Base-by-base conservation (phyloP, 2,329 filamentous ascomycete species). In the Sordariomycetes sp. region DNA sequence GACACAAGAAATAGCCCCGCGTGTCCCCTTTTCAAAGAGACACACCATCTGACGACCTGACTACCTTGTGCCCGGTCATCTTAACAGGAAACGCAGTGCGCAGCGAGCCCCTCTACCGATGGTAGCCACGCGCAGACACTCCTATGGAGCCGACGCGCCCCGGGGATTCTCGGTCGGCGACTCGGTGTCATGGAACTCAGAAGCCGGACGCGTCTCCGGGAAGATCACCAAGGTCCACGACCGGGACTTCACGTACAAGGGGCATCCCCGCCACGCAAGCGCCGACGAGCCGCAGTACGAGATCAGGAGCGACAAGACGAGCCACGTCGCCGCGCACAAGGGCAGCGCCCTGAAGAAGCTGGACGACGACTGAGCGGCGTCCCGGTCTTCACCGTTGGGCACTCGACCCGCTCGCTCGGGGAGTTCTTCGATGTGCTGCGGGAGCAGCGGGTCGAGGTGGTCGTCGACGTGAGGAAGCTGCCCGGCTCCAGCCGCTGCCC, bases 251-350 rank as follows among this genome's bases (percentile, higher is more conserved):
- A 53, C 4, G 14, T 53, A 53, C 51, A 53, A 53, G 51, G 51
- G 51, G 3, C 51, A 53, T 24, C 14, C 2, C 12, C 51, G 51
- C 25, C 51, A n/a, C 51, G 51, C 51, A 24, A 53, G 51, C 51
- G 51, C 51, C 25, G 51, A 53, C 24, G 51, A 53, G 12, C 51
- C 51, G 24, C 51, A 53, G 25, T 53, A 53, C 51, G 51, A 53
- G 25, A 53, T 53, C 51, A 53, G 32, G 51, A 53, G 51, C 51
- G 51, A 53, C 51, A 53, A 53, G 51, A 53, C 51, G 51, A 14
- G 20, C 25, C 51, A 53, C 51, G 32, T 53, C 25, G 51, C 51
- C 14, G 51, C 51, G 16, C 51, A 53, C 51, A 53, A 53, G 25
- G 51, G 51, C 8, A 34, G 51, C 51, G 51, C 51, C 12, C 51